Evolutionary conservation across 1,284 basidiomycete genomes (phyloP).

Genomic region (Cystobasidium sp.): DNA sequence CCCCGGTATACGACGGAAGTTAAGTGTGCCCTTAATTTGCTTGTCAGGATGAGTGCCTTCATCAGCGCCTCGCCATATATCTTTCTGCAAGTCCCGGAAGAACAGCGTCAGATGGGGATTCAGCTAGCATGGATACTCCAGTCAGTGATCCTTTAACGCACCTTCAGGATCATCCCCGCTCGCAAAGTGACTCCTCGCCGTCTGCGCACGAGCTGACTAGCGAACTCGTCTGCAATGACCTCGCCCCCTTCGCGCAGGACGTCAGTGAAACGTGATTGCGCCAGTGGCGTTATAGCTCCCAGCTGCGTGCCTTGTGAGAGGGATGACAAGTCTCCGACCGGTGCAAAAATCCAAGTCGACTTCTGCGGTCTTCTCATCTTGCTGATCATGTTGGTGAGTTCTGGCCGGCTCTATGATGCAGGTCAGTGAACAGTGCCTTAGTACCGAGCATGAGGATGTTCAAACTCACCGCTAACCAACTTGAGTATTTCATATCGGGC

Average conservation of each 20-base stretch:
- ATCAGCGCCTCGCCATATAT: constrained; percentile 39
- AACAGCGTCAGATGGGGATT: too few relatives aligned
- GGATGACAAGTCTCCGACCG: constrained; percentile 79
- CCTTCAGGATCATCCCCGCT: constrained; percentile 73
- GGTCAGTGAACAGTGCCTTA: too few relatives aligned
- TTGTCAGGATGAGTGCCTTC: constrained; percentile 45
- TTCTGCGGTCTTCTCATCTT: constrained; percentile 75
- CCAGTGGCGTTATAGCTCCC: constrained; percentile 23
- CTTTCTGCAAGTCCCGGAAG: too few relatives aligned
- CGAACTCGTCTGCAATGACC: constrained; percentile 90
- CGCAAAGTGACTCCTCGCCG: constrained; percentile 91
- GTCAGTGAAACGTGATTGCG: constrained; percentile 57
- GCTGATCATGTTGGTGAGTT: constrained; percentile 85
- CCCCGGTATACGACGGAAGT: constrained; percentile 83
- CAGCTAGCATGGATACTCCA: constrained; percentile 80
- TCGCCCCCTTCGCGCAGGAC: constrained; percentile 79
- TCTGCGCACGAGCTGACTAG: constrained; percentile 86
- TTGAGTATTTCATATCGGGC: constrained; percentile 76
- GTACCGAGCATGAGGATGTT: too few relatives aligned
- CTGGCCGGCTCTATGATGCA: constrained; percentile 81
- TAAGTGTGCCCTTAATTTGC: constrained; percentile 81
- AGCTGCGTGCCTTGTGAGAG: constrained; percentile 22
- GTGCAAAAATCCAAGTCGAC: constrained; percentile 77
- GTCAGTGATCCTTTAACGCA: constrained; percentile 54
- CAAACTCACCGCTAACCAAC: constrained; percentile 81